Conservation (phyloP, 352 stramenopile genomes). For the Pythium oligandrum region DNA sequence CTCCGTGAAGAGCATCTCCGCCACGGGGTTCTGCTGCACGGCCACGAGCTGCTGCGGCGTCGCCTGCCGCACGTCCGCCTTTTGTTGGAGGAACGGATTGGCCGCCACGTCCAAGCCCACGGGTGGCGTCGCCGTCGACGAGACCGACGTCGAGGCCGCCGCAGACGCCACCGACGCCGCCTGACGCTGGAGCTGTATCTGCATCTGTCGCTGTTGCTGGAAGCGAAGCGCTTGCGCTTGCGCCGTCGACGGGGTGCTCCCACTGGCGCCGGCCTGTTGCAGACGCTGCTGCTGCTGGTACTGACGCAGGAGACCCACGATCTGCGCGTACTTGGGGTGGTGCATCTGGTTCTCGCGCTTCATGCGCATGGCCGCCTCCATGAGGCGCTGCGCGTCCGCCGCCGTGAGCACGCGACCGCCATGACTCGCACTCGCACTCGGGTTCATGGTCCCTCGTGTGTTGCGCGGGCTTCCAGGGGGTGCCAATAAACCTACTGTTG, state of each 20-base stretch:
- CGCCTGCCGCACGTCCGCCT: slow-evolving; percentile 29
- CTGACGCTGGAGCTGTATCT: slow-evolving; percentile 22
- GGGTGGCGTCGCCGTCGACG: neutral
- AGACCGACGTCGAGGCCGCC: neutral
- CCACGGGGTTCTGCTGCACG: slow-evolving; percentile 34
- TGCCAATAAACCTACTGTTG: too few relatives aligned
- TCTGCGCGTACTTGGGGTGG: slow-evolving; percentile 85
- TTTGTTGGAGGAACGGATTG: slow-evolving; percentile 63
- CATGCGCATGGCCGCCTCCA: slow-evolving; percentile 81
- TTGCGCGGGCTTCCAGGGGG: too few relatives aligned
- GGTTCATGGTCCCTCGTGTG: too few relatives aligned
- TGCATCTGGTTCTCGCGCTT: slow-evolving; percentile 66
- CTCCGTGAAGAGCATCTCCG: slow-evolving; percentile 69
- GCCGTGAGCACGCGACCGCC: slow-evolving; percentile 24
- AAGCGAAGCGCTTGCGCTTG: slow-evolving; percentile 3
- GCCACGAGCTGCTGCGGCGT: slow-evolving; percentile 26
- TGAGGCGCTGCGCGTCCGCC: slow-evolving; percentile 78
- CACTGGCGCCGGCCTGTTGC: slow-evolving; percentile 2
- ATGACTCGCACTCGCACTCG: too few relatives aligned
- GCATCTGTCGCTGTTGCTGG: slow-evolving; percentile 16
- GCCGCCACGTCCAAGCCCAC: slow-evolving; percentile 38
- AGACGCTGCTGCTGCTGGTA: slow-evolving; percentile 55
- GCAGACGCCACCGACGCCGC: neutral
- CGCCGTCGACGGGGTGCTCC: neutral
- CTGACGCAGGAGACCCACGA: slow-evolving; percentile 68